These are phyloP conservation scores for Linum trigynum DNA, from an alignment of 345 rosid species.

Conservation along the genomic window DNA sequence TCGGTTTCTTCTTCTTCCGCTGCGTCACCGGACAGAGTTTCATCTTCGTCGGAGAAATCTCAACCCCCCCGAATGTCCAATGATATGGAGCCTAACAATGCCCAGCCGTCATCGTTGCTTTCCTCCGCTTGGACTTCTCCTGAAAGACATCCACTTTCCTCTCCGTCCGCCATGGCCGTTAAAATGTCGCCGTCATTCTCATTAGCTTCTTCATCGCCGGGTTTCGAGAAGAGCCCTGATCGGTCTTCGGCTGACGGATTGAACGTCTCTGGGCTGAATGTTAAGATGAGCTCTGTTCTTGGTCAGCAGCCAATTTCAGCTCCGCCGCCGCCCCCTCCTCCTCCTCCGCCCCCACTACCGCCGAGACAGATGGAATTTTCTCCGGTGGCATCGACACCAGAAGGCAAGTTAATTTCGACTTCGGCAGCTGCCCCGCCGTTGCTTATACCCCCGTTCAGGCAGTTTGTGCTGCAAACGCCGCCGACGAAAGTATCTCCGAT, in stretches of 20 bases:
- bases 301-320: conserved; percentile 27
- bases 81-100: conserved; percentile 22
- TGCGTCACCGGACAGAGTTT: conserved; percentile 25
- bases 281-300: conserved; percentile 19
- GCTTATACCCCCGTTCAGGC: conserved; percentile 56
- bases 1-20: conserved; percentile 18
- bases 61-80: conserved; percentile 19
- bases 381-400: conserved; percentile 27
- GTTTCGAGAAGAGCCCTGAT: conserved; percentile 21
- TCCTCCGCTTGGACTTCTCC: conserved; percentile 45
- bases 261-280: conserved; percentile 20
- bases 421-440: conserved; percentile 30
- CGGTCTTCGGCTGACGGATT: conserved; percentile 23
- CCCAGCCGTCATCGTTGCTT: conserved; percentile 29
- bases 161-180: conserved; percentile 17
- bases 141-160: conserved; percentile 22
- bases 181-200: neutral
- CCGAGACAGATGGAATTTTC: conserved; percentile 19
- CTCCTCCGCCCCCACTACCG: conserved; percentile 30
- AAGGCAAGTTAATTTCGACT: conserved; percentile 31
- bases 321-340: conserved; percentile 27
- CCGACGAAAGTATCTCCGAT: conserved; percentile 28
- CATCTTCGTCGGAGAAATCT: conserved; percentile 15
- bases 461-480: conserved; percentile 42
- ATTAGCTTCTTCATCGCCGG: conserved; percentile 46